A percentile compares a stretch with the other conserved stretches of the same genome.
Conservation (phyloP, 345 rosid genomes). For the Camelina sativa region DNA sequence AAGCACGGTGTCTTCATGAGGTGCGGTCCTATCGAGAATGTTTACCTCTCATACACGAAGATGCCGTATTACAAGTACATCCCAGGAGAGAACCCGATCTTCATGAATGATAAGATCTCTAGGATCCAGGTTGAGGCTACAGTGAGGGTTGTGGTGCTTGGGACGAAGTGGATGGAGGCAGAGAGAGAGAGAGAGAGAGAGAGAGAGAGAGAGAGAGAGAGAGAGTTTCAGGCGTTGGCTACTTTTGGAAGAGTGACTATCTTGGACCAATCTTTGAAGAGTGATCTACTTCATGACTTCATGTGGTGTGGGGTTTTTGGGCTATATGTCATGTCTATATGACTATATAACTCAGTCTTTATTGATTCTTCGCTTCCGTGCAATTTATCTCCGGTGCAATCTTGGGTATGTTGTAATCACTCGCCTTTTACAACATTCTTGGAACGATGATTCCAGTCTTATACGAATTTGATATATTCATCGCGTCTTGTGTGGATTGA, state of each 20-base stretch:
- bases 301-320: too few species aligned
- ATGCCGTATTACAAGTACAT: slow-evolving; percentile 68
- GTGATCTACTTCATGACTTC: neutral
- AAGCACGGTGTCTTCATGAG: slow-evolving; percentile 87
- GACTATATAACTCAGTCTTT: too few species aligned
- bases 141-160: slow-evolving; percentile 71
- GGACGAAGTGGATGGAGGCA: slow-evolving; percentile 78
- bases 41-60: slow-evolving; percentile 59
- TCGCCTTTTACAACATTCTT: too few species aligned
- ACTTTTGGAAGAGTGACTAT: slow-evolving; percentile 79
- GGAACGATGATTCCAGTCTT: too few species aligned
- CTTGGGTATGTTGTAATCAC: too few species aligned
- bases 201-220: too few species aligned
- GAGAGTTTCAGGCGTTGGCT: slow-evolving; percentile 84
- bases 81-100: slow-evolving; percentile 72
- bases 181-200: too few species aligned
- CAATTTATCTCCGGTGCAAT: too few species aligned
- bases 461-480: too few species aligned
- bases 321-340: too few species aligned
- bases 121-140: slow-evolving; percentile 61
- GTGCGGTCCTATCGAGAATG: slow-evolving; percentile 67
- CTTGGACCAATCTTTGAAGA: slow-evolving; percentile 64
- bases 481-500: too few species aligned
- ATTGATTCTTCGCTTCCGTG: too few species aligned
- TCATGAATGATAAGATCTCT: slow-evolving; percentile 63